A percentile compares a stretch with the other conserved stretches of the same genome.
Conservation (phyloP, 306 rosid species). For the Prunus salicina region DNA sequence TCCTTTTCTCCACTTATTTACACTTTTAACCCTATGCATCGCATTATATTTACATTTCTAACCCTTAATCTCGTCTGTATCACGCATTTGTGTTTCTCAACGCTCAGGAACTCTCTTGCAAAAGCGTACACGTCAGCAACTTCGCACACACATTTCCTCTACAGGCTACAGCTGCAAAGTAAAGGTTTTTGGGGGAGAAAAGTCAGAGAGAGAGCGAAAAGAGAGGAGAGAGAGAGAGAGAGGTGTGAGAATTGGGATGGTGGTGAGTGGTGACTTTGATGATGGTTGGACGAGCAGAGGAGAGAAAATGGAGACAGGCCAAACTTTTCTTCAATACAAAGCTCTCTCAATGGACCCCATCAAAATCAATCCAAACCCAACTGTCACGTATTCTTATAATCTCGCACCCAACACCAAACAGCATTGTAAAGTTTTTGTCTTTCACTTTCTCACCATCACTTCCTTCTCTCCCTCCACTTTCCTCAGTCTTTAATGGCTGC, state of each 20-base stretch:
- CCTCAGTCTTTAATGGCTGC: slow-evolving; percentile 63
- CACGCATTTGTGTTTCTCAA: not conserved
- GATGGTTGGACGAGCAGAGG: slow-evolving; percentile 23
- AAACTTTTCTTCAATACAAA: slow-evolving; percentile 29
- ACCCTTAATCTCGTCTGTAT: not conserved
- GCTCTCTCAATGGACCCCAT: slow-evolving; percentile 36
- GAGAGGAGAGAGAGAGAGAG: not conserved
- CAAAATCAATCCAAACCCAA: slow-evolving; percentile 44
- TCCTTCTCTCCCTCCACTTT: slow-evolving; percentile 38
- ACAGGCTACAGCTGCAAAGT: not conserved
- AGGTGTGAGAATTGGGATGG: not conserved
- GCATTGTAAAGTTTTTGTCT: slow-evolving; percentile 28
- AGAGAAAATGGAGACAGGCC: slow-evolving; percentile 24
- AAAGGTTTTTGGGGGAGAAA: slow-evolving; percentile 1
- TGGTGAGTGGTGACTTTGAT: slow-evolving; percentile 30
- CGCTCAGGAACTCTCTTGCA: not conserved
- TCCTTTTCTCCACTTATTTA: no score
- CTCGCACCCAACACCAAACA: slow-evolving; percentile 27
- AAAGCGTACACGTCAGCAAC: slow-evolving; percentile 21
- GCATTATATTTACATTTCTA: not conserved
- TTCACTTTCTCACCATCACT: slow-evolving; percentile 28
- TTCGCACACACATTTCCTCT: not conserved
- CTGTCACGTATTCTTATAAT: slow-evolving; percentile 60
- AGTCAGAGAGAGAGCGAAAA: not conserved
- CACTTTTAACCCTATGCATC: no score